Conservation (phyloP, 1,284 basidiomycete genomes). For the Ustilago hordei region DNA sequence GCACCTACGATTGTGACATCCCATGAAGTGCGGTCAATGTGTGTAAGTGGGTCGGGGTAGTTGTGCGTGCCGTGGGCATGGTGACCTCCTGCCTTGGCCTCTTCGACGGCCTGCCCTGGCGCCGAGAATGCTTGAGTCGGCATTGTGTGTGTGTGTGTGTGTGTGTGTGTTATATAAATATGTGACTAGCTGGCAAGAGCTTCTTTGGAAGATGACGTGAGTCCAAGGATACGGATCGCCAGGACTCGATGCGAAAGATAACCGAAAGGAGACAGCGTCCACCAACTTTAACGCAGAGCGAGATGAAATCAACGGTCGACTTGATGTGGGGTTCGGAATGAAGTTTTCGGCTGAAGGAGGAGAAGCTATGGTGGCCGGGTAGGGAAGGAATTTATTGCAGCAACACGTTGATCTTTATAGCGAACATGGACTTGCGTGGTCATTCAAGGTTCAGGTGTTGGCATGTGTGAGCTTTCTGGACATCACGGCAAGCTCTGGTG, state of each 20-base stretch:
- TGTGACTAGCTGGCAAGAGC: no score
- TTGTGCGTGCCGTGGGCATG: slow-evolving; percentile 60
- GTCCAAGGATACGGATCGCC: neutral
- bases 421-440: neutral
- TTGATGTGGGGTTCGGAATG: neutral
- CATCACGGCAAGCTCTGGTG: slow-evolving; percentile 28
- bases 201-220: neutral
- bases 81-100: slow-evolving; percentile 55
- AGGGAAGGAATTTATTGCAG: neutral
- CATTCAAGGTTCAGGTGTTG: slow-evolving; percentile 13
- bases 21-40: slow-evolving; percentile 57
- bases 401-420: slow-evolving; percentile 4
- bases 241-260: neutral
- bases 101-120: slow-evolving; percentile 51
- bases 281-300: neutral
- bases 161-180: neutral
- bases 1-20: slow-evolving; percentile 66
- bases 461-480: slow-evolving; percentile 20
- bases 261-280: neutral
- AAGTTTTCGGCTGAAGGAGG: neutral
- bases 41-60: slow-evolving; percentile 55
- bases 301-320: neutral
- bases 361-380: neutral
- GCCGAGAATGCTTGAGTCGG: slow-evolving; percentile 45
- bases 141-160: slow-evolving; percentile 9